Percentiles rank a stretch among this genome's conserved stretches.
Evolutionary conservation across 2,329 filamentous ascomycete species (phyloP).

Genomic region (Pseudogymnoascus destructans): DNA sequence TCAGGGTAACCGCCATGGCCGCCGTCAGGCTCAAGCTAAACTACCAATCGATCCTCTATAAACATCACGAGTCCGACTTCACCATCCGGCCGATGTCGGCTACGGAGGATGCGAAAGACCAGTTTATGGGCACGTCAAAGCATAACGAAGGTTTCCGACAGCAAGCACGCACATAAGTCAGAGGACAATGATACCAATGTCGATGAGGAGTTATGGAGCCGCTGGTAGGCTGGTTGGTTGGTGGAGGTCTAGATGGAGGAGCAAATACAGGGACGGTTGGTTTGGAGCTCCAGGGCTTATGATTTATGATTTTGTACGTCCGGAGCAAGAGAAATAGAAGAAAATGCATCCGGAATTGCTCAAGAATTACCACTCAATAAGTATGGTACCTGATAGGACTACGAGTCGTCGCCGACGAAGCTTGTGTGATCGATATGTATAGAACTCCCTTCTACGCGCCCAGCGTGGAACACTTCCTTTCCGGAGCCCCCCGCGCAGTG

Average conservation of each 20-base stretch:
- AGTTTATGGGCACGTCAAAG: background rate
- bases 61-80: background rate
- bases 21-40: background rate
- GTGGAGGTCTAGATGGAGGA: background rate
- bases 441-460: background rate
- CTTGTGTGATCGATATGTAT: background rate
- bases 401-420: background rate
- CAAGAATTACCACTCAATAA: background rate
- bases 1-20: background rate
- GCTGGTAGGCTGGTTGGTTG: background rate
- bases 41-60: constrained; percentile 1
- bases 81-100: constrained; percentile 1
- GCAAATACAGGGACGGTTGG: background rate
- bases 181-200: constrained; percentile 2
- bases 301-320: constrained; percentile 1
- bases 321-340: background rate
- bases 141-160: background rate
- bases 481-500: background rate
- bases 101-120: background rate
- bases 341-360: background rate
- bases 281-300: background rate
- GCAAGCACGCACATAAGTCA: background rate
- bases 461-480: background rate
- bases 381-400: no score
- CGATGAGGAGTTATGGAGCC: constrained; percentile 1